A percentile compares a stretch with the other conserved stretches of the same genome.
Evolutionary conservation across 2,329 filamentous ascomycete species (phyloP).

Genomic region (Xylaria hypoxylon): DNA sequence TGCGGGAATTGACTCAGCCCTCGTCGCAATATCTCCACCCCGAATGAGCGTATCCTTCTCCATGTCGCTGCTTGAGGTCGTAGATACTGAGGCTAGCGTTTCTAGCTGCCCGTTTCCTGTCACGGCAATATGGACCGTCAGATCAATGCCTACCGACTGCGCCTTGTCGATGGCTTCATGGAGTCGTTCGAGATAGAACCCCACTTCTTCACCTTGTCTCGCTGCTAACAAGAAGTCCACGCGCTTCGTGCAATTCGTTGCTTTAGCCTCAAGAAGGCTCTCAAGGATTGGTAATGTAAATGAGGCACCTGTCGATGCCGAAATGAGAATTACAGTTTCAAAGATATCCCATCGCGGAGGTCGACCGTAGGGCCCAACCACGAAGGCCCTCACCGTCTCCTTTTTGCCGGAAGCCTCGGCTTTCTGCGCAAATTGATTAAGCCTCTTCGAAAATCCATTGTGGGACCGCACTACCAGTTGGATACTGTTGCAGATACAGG

Average conservation of each 20-base stretch:
- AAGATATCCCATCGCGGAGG: slow-evolving; percentile 68
- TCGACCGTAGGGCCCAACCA: slow-evolving; percentile 67
- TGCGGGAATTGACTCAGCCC: slow-evolving; percentile 45
- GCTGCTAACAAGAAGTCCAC: slow-evolving; percentile 67
- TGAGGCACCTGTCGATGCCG: slow-evolving; percentile 72
- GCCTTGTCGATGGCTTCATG: slow-evolving; percentile 59
- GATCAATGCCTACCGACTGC: slow-evolving; percentile 59
- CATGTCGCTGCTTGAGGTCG: slow-evolving; percentile 34
- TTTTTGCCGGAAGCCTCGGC: slow-evolving; percentile 48
- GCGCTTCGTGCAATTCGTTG: slow-evolving; percentile 61
- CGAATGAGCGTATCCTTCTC: slow-evolving; percentile 43
- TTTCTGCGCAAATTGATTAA: slow-evolving; percentile 61
- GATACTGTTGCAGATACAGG: slow-evolving; percentile 69
- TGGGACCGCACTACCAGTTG: slow-evolving; percentile 69
- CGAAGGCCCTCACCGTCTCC: slow-evolving; percentile 58
- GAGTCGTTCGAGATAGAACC: slow-evolving; percentile 65
- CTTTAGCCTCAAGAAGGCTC: slow-evolving; percentile 58
- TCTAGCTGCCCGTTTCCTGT: slow-evolving; percentile 55
- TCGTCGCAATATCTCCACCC: slow-evolving; percentile 37
- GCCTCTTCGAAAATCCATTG: slow-evolving; percentile 66
- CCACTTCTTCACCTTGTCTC: slow-evolving; percentile 63
- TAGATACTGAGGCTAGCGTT: slow-evolving; percentile 33
- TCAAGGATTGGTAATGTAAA: slow-evolving; percentile 71
- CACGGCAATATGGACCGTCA: slow-evolving; percentile 66
- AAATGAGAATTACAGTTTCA: slow-evolving; percentile 70